Conservation (phyloP, 1,284 basidiomycete species). For the Ustilago nuda region DNA sequence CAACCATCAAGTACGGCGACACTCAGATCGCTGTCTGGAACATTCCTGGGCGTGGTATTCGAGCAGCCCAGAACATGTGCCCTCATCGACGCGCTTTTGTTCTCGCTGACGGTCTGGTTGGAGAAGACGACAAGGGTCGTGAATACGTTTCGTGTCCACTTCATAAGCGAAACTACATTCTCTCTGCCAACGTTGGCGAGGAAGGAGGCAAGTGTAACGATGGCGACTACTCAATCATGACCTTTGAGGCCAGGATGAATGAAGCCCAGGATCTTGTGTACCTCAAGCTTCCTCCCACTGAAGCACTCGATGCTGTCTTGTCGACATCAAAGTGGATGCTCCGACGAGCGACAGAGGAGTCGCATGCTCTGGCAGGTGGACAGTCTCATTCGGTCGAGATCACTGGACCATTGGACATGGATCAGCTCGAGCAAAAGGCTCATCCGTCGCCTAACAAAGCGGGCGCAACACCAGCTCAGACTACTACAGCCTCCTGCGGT, state of each 20-base stretch:
- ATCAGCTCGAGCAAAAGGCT: slow-evolving; percentile 24
- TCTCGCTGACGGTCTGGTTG: slow-evolving; percentile 76
- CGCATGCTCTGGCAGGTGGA: slow-evolving; percentile 50
- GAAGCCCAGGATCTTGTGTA: slow-evolving; percentile 71
- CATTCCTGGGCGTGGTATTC: slow-evolving; percentile 75
- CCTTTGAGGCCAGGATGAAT: slow-evolving; percentile 76
- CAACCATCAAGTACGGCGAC: slow-evolving; percentile 78
- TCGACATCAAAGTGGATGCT: slow-evolving; percentile 78
- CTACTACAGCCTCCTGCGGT: slow-evolving; percentile 44
- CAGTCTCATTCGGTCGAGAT: slow-evolving; percentile 48
- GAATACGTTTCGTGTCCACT: slow-evolving; percentile 73
- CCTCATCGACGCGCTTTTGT: slow-evolving; percentile 79
- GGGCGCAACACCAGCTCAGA: slow-evolving; percentile 11
- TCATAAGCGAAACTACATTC: slow-evolving; percentile 79
- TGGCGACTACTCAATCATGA: slow-evolving; percentile 75
- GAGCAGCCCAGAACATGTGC: slow-evolving; percentile 79
- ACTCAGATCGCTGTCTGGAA: slow-evolving; percentile 79
- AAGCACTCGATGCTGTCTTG: slow-evolving; percentile 76
- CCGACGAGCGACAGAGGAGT: slow-evolving; percentile 60
- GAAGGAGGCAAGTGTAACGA: slow-evolving; percentile 77
- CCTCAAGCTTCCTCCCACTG: slow-evolving; percentile 74
- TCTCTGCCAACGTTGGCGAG: slow-evolving; percentile 69
- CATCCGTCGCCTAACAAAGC: slow-evolving; percentile 2
- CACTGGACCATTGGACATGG: slow-evolving; percentile 45
- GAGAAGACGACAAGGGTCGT: slow-evolving; percentile 66